These are phyloP conservation scores for Naganishia friedmannii DNA, from an alignment of 768 basidiomycete genomes.

Conservation along the genomic window DNA sequence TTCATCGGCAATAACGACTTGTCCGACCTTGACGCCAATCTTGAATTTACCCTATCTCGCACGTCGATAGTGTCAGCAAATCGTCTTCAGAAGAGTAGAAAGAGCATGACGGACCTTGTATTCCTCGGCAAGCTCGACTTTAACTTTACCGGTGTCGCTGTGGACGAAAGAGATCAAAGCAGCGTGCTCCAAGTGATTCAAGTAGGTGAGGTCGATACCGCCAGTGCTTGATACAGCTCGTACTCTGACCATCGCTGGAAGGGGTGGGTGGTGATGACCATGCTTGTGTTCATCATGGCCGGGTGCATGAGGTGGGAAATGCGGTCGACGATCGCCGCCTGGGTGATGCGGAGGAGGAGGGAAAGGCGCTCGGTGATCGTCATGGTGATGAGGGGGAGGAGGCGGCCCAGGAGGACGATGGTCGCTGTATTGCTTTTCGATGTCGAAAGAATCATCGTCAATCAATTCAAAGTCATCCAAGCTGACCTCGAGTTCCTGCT, in stretches of 20 bases:
- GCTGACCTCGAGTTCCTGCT: not conserved
- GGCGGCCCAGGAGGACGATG: conserved; percentile 12
- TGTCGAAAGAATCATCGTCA: not conserved
- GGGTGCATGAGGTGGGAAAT: not conserved
- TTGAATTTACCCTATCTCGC: conserved; percentile 22
- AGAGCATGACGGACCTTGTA: conserved; percentile 1
- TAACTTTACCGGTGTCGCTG: conserved; percentile 26
- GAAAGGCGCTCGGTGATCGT: not conserved
- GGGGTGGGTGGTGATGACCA: conserved; percentile 18
- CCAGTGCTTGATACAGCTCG: conserved; percentile 23
- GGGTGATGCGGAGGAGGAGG: conserved; percentile 25
- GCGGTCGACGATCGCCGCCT: not conserved
- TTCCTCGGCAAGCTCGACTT: conserved; percentile 24
- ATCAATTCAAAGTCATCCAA: not conserved
- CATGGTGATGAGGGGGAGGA: not conserved
- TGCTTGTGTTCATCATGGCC: not conserved
- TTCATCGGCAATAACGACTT: conserved; percentile 24
- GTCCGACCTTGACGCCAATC: conserved; percentile 22
- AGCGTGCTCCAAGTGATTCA: conserved; percentile 20
- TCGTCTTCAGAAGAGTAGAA: too few species aligned
- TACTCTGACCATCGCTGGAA: conserved; percentile 5
- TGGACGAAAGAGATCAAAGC: conserved; percentile 15
- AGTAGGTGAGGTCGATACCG: conserved; percentile 19
- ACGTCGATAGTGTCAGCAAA: not conserved
- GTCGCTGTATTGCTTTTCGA: not conserved